These are phyloP conservation scores for Picochlorum sp. DNA, from an alignment of 139 green algal species.

Conservation along the genomic window DNA sequence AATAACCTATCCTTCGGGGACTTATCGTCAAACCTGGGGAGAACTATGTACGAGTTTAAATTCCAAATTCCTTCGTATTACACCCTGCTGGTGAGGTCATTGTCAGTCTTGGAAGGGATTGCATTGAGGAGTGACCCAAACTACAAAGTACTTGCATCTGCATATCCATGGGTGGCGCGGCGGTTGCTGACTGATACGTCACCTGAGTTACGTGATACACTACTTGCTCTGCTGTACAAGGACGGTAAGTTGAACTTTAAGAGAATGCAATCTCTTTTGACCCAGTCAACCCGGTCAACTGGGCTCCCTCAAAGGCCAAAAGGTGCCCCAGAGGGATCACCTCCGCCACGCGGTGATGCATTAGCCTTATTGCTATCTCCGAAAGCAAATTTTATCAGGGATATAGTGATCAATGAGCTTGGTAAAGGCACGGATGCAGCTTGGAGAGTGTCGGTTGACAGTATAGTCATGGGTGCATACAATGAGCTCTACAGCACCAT, in stretches of 20 bases:
- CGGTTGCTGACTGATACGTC: conserved; percentile 67
- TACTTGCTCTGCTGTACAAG: conserved; percentile 74
- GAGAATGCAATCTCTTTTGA: conserved; percentile 68
- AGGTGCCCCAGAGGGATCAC: not conserved
- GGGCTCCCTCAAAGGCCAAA: conserved; percentile 15
- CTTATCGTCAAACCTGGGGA: conserved; percentile 50
- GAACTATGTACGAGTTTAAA: conserved; percentile 76
- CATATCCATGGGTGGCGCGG: conserved; percentile 79
- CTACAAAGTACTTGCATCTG: conserved; percentile 84
- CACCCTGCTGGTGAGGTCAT: conserved; percentile 73
- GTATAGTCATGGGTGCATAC: conserved; percentile 15
- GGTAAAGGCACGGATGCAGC: conserved; percentile 72
- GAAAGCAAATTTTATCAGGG: conserved; percentile 62
- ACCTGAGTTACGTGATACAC: conserved; percentile 58
- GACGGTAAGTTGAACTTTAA: conserved; percentile 58
- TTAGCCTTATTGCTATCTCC: conserved; percentile 65
- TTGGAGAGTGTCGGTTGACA: conserved; percentile 50
- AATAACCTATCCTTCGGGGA: conserved; percentile 68
- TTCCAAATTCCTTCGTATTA: conserved; percentile 85
- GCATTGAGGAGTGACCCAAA: conserved; percentile 69
- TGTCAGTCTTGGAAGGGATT: conserved; percentile 86
- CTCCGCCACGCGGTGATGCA: conserved; percentile 32
- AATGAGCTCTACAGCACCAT: conserved; percentile 6
- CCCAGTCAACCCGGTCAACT: conserved; percentile 40
- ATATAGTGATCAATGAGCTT: conserved; percentile 75